These are phyloP conservation scores for Grosmannia huntii DNA, from an alignment of 2,329 filamentous ascomycete species.

Conservation along the genomic window DNA sequence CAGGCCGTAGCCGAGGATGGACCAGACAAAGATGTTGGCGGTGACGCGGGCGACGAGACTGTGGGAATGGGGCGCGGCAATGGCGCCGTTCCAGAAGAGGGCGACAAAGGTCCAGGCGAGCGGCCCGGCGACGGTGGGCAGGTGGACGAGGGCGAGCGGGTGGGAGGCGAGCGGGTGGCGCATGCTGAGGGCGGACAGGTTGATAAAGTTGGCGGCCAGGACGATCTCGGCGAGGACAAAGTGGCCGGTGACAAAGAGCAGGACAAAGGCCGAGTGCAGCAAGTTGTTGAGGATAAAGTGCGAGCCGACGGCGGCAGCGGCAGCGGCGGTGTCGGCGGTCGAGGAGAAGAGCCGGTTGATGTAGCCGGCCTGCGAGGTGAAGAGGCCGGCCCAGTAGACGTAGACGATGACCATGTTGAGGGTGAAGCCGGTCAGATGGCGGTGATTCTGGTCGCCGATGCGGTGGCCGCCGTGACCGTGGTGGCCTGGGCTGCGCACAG, in stretches of 20 bases:
- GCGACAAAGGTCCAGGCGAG: slow-evolving; percentile 79
- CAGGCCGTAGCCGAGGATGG: slow-evolving; percentile 59
- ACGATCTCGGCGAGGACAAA: slow-evolving; percentile 68
- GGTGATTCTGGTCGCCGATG: slow-evolving; percentile 64
- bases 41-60: slow-evolving; percentile 61
- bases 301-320: slow-evolving; percentile 63
- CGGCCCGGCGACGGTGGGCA: slow-evolving; percentile 62
- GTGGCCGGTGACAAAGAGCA: slow-evolving; percentile 66
- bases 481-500: slow-evolving; percentile 53
- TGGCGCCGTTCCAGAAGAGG: slow-evolving; percentile 80
- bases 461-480: slow-evolving; percentile 45
- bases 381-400: slow-evolving; percentile 58
- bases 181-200: slow-evolving; percentile 69
- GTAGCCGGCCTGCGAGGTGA: background rate
- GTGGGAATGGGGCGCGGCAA: slow-evolving; percentile 58
- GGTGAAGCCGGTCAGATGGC: slow-evolving; percentile 58
- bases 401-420: slow-evolving; percentile 51
- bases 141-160: slow-evolving; percentile 48
- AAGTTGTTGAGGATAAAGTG: slow-evolving; percentile 84
- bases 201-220: slow-evolving; percentile 69
- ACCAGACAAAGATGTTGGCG: slow-evolving; percentile 82
- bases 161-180: slow-evolving; percentile 58
- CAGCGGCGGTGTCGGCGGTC: slow-evolving; percentile 30
- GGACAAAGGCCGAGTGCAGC: slow-evolving; percentile 67
- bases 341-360: slow-evolving; percentile 13